A percentile compares a stretch with the other conserved stretches of the same genome.
phyloP scores from a whole-genome alignment of 768 basidiomycete species.

The Hydnomerulius pinastri region DNA sequence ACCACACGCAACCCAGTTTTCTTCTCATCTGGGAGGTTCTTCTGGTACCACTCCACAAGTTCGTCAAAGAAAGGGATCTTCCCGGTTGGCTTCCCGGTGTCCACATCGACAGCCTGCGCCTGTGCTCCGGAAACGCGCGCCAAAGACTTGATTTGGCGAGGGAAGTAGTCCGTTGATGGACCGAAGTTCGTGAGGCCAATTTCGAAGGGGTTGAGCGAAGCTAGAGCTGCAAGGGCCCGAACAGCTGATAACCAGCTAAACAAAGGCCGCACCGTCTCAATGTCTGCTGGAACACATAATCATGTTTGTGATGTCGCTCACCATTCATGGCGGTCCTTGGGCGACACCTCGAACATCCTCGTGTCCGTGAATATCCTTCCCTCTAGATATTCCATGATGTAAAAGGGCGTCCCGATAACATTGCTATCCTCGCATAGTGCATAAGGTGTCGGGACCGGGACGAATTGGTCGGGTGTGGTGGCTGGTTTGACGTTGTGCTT shows the following conservation, averaged over 20 bases:
- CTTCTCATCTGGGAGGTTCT: slow-evolving; percentile 74
- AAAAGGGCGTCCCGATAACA: slow-evolving; percentile 89
- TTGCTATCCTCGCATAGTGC: slow-evolving; percentile 75
- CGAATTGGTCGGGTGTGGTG: slow-evolving; percentile 49
- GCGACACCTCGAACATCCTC: slow-evolving; percentile 67
- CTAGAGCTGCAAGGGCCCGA: slow-evolving; percentile 66
- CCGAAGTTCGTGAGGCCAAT: slow-evolving; percentile 76
- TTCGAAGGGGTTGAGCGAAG: slow-evolving; percentile 59
- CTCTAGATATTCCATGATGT: slow-evolving; percentile 94
- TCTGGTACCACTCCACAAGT: slow-evolving; percentile 74
- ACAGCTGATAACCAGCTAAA: slow-evolving; percentile 79
- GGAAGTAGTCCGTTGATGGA: slow-evolving; percentile 80
- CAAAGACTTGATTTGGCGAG: slow-evolving; percentile 92
- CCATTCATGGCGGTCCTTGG: slow-evolving; percentile 71
- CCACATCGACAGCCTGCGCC: slow-evolving; percentile 64
- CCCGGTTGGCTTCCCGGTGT: slow-evolving; percentile 59
- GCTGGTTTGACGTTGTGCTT: slow-evolving; percentile 60
- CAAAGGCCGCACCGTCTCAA: too few species aligned
- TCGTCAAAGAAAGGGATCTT: slow-evolving; percentile 75
- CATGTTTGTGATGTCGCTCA: slow-evolving; percentile 33
- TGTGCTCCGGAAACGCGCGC: slow-evolving; percentile 80
- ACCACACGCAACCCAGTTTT: slow-evolving; percentile 83
- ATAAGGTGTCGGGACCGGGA: slow-evolving; percentile 87
- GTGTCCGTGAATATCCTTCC: slow-evolving; percentile 93
- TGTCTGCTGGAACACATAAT: neutral